phyloP scores from a whole-genome alignment of 257 asterid genomes.

The Solanum bulbocastanum region DNA sequence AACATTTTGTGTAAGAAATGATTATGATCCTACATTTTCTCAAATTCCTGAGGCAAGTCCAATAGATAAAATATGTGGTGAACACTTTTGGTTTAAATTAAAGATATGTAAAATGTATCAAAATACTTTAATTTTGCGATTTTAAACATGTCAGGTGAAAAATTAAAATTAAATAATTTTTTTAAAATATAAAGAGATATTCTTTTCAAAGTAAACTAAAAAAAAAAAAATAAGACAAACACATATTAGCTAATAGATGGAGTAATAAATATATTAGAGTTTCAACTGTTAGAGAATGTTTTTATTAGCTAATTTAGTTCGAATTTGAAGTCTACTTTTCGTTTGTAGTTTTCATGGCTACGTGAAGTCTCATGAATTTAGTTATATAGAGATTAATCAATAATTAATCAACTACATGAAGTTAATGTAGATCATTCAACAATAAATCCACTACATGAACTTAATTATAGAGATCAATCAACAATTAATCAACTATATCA shows the following conservation, averaged over 20 bases:
- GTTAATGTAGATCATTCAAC: background rate
- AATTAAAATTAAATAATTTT: too few relatives aligned
- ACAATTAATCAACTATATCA: background rate
- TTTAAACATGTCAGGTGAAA: too few relatives aligned
- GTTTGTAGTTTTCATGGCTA: too few relatives aligned
- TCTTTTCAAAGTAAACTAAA: background rate
- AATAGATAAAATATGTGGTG: too few relatives aligned
- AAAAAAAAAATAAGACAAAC: background rate
- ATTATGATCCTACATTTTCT: too few relatives aligned
- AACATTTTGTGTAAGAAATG: too few relatives aligned
- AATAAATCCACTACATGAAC: background rate
- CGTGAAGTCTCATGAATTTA: too few relatives aligned
- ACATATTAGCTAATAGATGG: background rate
- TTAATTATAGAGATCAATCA: background rate
- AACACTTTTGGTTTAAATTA: too few relatives aligned
- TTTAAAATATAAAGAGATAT: too few relatives aligned
- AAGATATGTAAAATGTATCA: too few relatives aligned
- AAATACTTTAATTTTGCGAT: background rate
- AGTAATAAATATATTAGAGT: background rate
- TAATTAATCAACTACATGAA: background rate
- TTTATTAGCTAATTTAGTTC: background rate
- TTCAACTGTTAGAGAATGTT: background rate
- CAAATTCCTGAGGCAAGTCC: too few relatives aligned
- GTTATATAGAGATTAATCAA: background rate
- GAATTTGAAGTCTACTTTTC: too few relatives aligned